Conservation (phyloP, 2,329 filamentous ascomycete genomes). For the Zasmidium angulare region DNA sequence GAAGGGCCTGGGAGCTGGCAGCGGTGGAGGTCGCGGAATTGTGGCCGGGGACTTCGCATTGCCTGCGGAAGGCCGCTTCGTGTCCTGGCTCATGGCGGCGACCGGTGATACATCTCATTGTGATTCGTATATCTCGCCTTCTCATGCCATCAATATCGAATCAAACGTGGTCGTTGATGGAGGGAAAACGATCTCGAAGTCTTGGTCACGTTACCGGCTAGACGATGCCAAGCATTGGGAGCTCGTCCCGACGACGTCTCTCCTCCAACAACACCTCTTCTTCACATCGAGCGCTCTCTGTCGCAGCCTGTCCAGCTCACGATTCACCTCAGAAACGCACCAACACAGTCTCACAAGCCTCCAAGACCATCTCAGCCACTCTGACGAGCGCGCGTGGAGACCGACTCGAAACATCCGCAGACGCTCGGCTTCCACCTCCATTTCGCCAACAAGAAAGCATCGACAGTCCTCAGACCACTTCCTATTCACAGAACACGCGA, state of each 20-base stretch:
- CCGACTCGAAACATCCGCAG: constrained; percentile 24
- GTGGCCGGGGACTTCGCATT: neutral
- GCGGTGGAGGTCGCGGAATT: constrained; percentile 20
- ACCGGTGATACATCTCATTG: neutral
- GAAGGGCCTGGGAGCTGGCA: constrained; percentile 28
- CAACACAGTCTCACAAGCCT: neutral
- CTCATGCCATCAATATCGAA: neutral
- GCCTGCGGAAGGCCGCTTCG: neutral
- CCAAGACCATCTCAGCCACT: neutral
- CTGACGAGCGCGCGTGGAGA: constrained; percentile 10
- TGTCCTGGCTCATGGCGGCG: constrained; percentile 3
- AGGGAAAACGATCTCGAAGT: neutral
- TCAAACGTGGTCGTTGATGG: neutral
- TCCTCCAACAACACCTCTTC: neutral
- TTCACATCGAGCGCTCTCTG: neutral
- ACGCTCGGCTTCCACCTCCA: constrained; percentile 15
- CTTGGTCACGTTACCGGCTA: neutral
- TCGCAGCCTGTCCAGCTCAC: neutral
- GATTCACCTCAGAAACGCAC: neutral
- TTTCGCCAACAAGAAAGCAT: constrained; percentile 2
- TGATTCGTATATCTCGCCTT: neutral
- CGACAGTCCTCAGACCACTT: constrained; percentile 5
- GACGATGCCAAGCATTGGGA: neutral
- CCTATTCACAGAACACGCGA: neutral
- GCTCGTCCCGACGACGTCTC: neutral